Evolutionary conservation across 768 basidiomycete genomes (phyloP), one percentile per base, ranked within the genome.

Genomic region (Russula brevipes): DNA sequence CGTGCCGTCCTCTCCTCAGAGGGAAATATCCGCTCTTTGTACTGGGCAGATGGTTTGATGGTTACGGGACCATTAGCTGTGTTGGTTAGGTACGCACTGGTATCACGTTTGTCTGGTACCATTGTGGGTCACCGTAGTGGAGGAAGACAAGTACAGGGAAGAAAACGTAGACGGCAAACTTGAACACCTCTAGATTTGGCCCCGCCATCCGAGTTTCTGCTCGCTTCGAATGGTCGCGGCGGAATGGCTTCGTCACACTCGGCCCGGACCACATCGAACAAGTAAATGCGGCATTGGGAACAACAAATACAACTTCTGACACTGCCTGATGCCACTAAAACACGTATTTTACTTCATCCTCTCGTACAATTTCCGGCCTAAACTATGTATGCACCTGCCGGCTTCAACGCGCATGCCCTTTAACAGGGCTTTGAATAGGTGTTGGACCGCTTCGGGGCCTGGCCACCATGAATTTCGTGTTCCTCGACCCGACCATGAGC

Each of bases 121-220:
- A 94, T 46, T 87, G 83, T 5, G 91, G 90, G 73, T 94, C 89
- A 49, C 92, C 91, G 70, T 90, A 94, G 74, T 93, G 88, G 54
- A 92, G 76, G 70, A 94, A 81, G 30, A 89, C 86, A 51, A 81
- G 76, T 61, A 94, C 84, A 10, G 92, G 92, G 62, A 92, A 85
- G 69, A 91, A 91, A 60, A 94, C 84, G 73, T 94, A 94, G 17
- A 92, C 75, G 4, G 84, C 84, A 69, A 94, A 94, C 76, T 93
- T 94, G 85, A 94, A 91, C 17, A 94, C 82, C 74, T 94, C 92
- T 58, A 94, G 85, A 72, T 89, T 90, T 41, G 89, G 85, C 11
- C 89, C 86, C 2, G 80, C 88, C 88, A 64, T 64, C 30, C 17
- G 30, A 54, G 35, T 36, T 38, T 33, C 36, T 35, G n/a, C n/a